These are phyloP conservation scores for Blepharisma undulans DNA, from an alignment of 169 alveolate genomes.

Conservation along the genomic window DNA sequence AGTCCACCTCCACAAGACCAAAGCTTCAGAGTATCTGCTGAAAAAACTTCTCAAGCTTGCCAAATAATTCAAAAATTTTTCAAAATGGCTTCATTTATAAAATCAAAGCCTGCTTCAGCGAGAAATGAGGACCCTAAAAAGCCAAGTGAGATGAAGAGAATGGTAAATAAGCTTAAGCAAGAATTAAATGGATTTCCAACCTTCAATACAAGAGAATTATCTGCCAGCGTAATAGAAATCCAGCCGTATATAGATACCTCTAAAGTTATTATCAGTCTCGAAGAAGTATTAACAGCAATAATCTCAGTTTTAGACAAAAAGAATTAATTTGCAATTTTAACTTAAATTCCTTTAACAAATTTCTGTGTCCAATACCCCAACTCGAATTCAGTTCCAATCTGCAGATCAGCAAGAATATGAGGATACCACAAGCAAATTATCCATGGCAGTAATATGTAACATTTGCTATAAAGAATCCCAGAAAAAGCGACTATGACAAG, in stretches of 20 bases:
- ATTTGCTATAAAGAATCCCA: not conserved
- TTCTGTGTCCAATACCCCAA: not conserved
- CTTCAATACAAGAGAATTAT: not conserved
- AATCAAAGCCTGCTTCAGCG: not conserved
- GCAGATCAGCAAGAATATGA: not conserved
- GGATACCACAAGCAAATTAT: not conserved
- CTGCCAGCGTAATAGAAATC: not conserved
- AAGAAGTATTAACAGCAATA: constrained; percentile 2
- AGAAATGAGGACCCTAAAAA: not conserved
- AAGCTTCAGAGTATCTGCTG: not conserved
- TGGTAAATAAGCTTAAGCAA: constrained; percentile 1
- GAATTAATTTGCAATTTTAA: not conserved
- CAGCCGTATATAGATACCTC: not conserved
- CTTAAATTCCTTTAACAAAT: not conserved
- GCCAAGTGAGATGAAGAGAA: not conserved
- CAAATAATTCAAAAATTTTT: not conserved
- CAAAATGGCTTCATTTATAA: not conserved
- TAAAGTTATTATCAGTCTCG: not conserved
- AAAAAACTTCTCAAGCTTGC: not conserved
- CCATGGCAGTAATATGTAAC: not conserved
- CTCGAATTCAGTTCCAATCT: constrained; percentile 1
- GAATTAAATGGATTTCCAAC: not conserved
- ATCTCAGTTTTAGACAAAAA: not conserved
- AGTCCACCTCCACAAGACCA: not conserved
- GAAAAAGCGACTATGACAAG: not conserved